Conservation (phyloP, 2,329 filamentous ascomycete species). For the Aspergillus caelatus region DNA sequence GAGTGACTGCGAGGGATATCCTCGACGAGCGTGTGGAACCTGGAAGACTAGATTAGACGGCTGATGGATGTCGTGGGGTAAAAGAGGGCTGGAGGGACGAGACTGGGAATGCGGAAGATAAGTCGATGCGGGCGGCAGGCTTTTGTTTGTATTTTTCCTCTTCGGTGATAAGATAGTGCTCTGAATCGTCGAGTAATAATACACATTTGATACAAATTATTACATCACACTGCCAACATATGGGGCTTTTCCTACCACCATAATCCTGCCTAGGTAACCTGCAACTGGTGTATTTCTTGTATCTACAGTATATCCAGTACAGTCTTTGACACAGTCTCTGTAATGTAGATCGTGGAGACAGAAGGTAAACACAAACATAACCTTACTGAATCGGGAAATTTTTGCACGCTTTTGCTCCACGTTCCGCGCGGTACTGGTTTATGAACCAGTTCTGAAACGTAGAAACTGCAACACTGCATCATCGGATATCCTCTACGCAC, state of each 20-base stretch:
- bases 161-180: slow-evolving; percentile 20
- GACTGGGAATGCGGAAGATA: slow-evolving; percentile 15
- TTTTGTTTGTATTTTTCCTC: slow-evolving; percentile 36
- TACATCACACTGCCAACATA: background rate
- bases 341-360: background rate
- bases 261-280: background rate
- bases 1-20: slow-evolving; percentile 33
- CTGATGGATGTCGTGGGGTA: slow-evolving; percentile 1
- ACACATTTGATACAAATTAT: background rate
- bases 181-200: background rate
- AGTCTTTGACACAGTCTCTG: background rate
- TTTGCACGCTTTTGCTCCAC: background rate
- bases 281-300: background rate
- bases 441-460: background rate
- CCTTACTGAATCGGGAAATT: background rate
- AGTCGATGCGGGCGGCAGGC: slow-evolving; percentile 7
- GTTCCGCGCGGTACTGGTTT: background rate
- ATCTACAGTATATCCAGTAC: background rate
- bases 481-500: background rate
- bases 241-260: background rate
- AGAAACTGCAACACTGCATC: slow-evolving; percentile 6
- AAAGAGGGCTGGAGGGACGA: slow-evolving; percentile 6
- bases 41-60: background rate
- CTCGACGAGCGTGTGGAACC: slow-evolving; percentile 16
- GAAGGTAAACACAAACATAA: slow-evolving; percentile 4